Percentiles rank a stretch among this genome's conserved stretches.
Conservation (phyloP, 768 basidiomycete species). For the Asterophora parasitica region DNA sequence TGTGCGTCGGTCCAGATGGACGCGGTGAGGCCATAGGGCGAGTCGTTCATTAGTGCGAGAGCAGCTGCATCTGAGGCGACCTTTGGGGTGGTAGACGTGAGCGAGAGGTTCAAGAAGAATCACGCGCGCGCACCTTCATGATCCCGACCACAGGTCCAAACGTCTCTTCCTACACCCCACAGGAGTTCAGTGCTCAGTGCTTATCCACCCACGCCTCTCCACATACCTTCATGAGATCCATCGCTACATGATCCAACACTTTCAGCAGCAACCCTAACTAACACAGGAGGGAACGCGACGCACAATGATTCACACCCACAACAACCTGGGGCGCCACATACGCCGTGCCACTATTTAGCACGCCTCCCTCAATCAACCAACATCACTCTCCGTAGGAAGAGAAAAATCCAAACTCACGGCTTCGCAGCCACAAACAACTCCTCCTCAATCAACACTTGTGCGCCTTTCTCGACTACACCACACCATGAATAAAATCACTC, state of each 20-base stretch:
- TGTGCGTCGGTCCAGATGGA: slow-evolving; percentile 87
- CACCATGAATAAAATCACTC: no score
- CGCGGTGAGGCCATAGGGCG: slow-evolving; percentile 89
- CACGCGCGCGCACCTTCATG: slow-evolving; percentile 66
- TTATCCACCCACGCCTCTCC: not conserved
- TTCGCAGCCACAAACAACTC: slow-evolving; percentile 63
- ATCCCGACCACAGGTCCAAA: slow-evolving; percentile 95
- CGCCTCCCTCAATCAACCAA: no score
- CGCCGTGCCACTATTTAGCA: slow-evolving; percentile 63
- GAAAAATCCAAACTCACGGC: no score
- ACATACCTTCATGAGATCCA: slow-evolving; percentile 88
- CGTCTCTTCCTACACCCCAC: slow-evolving; percentile 61
- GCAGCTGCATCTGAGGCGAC: slow-evolving; percentile 87
- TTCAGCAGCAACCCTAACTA: no score
- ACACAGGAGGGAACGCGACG: slow-evolving; percentile 29
- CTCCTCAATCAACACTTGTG: slow-evolving; percentile 68
- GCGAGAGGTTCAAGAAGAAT: no score
- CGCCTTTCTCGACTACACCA: slow-evolving; percentile 65
- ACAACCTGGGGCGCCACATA: slow-evolving; percentile 92
- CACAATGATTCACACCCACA: slow-evolving; percentile 83
- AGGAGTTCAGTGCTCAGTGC: no score
- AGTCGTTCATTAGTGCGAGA: slow-evolving; percentile 91
- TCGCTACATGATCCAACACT: no score
- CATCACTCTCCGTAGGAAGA: no score
- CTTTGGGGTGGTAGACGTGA: no score